Base-by-base conservation (phyloP, 2,329 filamentous ascomycete genomes). In the Aspergillus sp. region DNA sequence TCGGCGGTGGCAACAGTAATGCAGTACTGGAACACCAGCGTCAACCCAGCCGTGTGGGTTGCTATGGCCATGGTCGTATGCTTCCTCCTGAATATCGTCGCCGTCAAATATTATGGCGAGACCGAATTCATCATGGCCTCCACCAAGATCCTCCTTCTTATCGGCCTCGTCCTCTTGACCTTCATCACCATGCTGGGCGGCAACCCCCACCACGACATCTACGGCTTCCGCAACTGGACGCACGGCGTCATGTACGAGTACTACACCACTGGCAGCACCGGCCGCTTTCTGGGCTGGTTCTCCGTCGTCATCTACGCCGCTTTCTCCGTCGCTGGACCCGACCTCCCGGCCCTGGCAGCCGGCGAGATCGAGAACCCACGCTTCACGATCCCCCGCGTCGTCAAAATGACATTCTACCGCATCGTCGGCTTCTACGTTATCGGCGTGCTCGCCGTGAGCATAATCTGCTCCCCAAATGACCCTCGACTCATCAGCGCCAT, bases 141-240 rank as follows among this genome's bases (percentile, higher is more conserved):
- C 1, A 87, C 86, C 51, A 91, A 92, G 69, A 83, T 91, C 3
- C 66, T 91, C 1, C 80, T 91, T 39, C 87, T 90, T 57, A 76
- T 91, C 41, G 88, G 85, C 1, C 81, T 92, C 39, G 82, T 91
- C 64, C 67, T 86, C 61, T 90, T 90, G 76, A 93, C 91, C 3
- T 90, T 95, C 70, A 83, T 95, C 64, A 87, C 88, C 62, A 92
- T 93, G 87, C 80, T 94, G 1, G 91, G 91, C 7, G 91, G 89
- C 2, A 93, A 93, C 67, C 91, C 91, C 0, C 75, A 86, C 2
- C 81, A 84, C 54, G 88, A 92, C 66, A 79, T 81, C 1, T 90
- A 90, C 60, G 90, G 90, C 1, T 92, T 92, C 72, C 83, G 87
- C 15, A 83, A 87, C 70, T 89, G 86, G 78, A 77, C 69, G 3